A percentile compares a stretch with the other conserved stretches of the same genome.
These are phyloP conservation scores for Oryza officinalis DNA, from an alignment of 176 grass and related monocot genomes.

Conservation along the genomic window DNA sequence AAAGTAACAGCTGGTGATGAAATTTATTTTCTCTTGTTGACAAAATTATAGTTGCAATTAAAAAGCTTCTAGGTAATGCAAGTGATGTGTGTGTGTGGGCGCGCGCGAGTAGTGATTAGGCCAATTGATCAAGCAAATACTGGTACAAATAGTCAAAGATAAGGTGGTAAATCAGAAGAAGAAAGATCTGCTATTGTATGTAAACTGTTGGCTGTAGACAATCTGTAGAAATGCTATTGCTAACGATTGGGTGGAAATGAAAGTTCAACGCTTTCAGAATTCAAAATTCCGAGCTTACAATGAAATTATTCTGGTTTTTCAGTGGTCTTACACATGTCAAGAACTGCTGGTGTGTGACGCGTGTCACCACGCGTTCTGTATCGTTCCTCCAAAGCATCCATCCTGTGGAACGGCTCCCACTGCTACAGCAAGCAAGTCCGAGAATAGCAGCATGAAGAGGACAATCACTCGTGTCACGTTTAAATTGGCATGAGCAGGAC, in stretches of 20 bases:
- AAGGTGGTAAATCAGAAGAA: background rate
- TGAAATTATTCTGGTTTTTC: background rate
- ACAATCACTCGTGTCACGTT: background rate
- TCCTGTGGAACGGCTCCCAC: conserved; percentile 3
- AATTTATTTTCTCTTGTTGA: background rate
- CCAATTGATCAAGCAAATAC: background rate
- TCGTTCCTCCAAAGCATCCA: conserved; percentile 15
- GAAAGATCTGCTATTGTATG: background rate
- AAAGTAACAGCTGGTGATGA: background rate
- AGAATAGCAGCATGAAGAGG: background rate
- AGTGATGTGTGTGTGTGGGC: background rate
- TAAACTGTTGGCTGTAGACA: background rate
- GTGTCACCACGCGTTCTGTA: background rate
- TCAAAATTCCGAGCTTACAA: background rate
- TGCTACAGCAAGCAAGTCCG: background rate
- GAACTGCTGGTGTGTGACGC: background rate
- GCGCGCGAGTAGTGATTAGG: background rate
- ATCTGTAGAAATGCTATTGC: background rate
- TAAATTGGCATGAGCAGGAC: conserved; percentile 32
- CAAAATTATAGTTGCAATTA: background rate
- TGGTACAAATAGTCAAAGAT: background rate
- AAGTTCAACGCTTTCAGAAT: background rate
- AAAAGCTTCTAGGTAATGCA: background rate
- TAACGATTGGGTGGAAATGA: background rate
- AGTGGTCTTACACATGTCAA: background rate